These are phyloP conservation scores for Epichloe gansuensis DNA, from an alignment of 2,329 filamentous ascomycete species.

Conservation along the genomic window DNA sequence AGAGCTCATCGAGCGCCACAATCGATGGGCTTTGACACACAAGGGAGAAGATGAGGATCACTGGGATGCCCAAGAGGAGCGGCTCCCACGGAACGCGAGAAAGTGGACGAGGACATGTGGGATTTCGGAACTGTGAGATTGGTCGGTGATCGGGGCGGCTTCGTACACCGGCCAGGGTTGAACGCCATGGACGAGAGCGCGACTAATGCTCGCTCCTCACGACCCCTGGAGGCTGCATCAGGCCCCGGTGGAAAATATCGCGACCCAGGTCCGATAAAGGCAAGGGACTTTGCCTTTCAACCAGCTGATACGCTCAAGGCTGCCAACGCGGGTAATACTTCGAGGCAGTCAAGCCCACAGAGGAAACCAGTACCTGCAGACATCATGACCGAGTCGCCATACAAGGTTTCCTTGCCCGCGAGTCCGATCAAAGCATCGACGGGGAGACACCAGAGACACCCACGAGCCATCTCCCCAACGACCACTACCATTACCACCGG, in stretches of 20 bases:
- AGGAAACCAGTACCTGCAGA: conserved; percentile 36
- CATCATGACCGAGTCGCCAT: conserved; percentile 33
- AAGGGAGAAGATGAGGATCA: conserved; percentile 57
- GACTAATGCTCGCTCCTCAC: conserved; percentile 59
- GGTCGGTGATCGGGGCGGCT: conserved; percentile 51
- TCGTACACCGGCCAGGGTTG: conserved; percentile 43
- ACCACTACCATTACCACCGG: conserved; percentile 35
- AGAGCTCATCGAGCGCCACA: conserved; percentile 84
- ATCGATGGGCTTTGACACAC: conserved; percentile 73
- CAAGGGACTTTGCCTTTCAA: conserved; percentile 31
- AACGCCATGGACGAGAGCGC: conserved; percentile 70
- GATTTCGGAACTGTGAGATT: conserved; percentile 94
- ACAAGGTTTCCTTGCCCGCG: conserved; percentile 47
- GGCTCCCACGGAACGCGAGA: conserved; percentile 40
- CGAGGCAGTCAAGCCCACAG: conserved; percentile 49
- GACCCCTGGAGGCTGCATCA: conserved; percentile 34
- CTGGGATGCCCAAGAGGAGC: conserved; percentile 43
- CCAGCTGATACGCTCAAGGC: conserved; percentile 45
- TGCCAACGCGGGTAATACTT: conserved; percentile 29
- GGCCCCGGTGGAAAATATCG: conserved; percentile 41
- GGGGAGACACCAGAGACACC: conserved; percentile 33
- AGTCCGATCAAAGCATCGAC: conserved; percentile 20
- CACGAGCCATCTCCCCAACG: conserved; percentile 21
- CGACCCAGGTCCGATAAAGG: conserved; percentile 40
- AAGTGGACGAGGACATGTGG: conserved; percentile 77